Evolutionary conservation across 2,329 filamentous ascomycete genomes (phyloP).

Genomic region (Alternaria burnsii): DNA sequence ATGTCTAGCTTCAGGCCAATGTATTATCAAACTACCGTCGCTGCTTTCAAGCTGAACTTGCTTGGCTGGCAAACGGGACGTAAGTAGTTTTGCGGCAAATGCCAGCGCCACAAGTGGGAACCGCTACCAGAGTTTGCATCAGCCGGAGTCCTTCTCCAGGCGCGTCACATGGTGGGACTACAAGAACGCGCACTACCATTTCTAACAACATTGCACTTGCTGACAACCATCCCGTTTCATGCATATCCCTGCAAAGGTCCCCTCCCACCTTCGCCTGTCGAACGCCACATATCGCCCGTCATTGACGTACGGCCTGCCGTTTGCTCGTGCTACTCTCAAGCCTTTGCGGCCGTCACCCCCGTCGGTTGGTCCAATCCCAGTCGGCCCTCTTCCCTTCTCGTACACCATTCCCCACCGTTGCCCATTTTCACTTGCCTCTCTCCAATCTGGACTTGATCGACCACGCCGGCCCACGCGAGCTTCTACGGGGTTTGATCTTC

Average conservation of each 20-base stretch:
- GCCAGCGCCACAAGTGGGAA: slow-evolving; percentile 48
- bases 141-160: slow-evolving; percentile 41
- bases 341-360: slow-evolving; percentile 41
- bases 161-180: slow-evolving; percentile 47
- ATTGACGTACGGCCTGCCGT: slow-evolving; percentile 45
- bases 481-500: slow-evolving; percentile 48
- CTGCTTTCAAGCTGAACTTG: slow-evolving; percentile 31
- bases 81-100: slow-evolving; percentile 42
- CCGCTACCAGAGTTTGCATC: slow-evolving; percentile 42
- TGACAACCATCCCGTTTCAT: slow-evolving; percentile 44
- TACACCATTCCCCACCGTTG: slow-evolving; percentile 45
- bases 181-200: slow-evolving; percentile 38
- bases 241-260: slow-evolving; percentile 46
- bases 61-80: slow-evolving; percentile 44
- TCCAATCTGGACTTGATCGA: slow-evolving; percentile 45
- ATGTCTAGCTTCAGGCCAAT: slow-evolving; percentile 26
- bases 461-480: slow-evolving; percentile 47
- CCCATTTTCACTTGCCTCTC: slow-evolving; percentile 40
- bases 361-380: slow-evolving; percentile 45
- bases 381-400: slow-evolving; percentile 49
- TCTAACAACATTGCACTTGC: slow-evolving; percentile 38
- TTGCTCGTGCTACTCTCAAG: slow-evolving; percentile 43
- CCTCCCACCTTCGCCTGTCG: slow-evolving; percentile 42
- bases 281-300: slow-evolving; percentile 50
- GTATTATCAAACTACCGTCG: slow-evolving; percentile 34